Base-by-base conservation (phyloP, 495 filamentous ascomycete species). In the Daldinia childiae region DNA sequence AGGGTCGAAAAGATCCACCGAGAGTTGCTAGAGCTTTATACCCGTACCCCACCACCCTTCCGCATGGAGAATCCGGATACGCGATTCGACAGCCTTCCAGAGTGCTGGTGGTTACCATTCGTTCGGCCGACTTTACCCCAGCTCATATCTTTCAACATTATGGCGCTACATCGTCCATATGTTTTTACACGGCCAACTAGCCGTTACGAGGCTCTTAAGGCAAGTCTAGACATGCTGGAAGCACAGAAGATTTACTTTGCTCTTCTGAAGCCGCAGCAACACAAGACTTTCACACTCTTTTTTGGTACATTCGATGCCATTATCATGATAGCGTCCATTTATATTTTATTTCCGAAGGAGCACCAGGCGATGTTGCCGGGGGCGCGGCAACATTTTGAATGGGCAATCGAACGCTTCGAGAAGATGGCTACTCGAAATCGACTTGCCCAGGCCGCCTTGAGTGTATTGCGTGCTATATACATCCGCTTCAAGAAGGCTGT, bases 261-360 rank as follows among this genome's bases (percentile, higher is more conserved):
- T 58, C 70, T 78, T 56, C 76, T 87, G 59, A 81, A 79, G 64
- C 82, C 81, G 45, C 80, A 83, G 26, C 82, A 87, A 58, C 86
- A 88, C 71, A 87, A 85, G 62, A 85, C 87, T 6, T 83, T 84
- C 69, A 79, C 82, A 17, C 75, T 85, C 8, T 86, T 89, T 62
- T 85, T 87, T 36, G 85, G 84, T 51, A 89, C 86, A 1, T 90
- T 90, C 64, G 88, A 90, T 74, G 87, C 88, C 19, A 81, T 88
- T 60, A 83, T 90, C 30, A 81, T 90, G 59, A 83, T 89, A 58
- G 82, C 87, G 4, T 85, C 87, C 17, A 83, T 90, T 58, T 89
- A 84, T 73, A 84, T 88, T 36, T 66, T 86, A 7, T 87, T 87
- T 64, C 85, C 86, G 6, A 73, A 76, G 15, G 82, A 87, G 55